Base-by-base conservation (phyloP, 208 protist species). In the Phytomonas francai region DNA sequence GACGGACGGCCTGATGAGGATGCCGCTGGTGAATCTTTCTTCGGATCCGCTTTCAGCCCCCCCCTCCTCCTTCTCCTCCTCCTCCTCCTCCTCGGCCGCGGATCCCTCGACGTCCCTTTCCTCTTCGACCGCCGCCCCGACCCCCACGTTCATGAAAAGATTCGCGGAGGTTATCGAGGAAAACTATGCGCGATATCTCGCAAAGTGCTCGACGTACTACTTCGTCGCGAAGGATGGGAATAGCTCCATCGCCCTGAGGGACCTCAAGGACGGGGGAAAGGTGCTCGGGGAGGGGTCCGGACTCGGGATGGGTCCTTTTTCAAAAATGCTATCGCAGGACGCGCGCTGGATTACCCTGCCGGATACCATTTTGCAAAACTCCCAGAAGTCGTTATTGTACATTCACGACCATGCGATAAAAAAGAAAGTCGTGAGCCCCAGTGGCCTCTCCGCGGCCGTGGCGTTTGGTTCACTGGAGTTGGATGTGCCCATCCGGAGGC, bases 281-380 rank as follows among this genome's bases (percentile, higher is more conserved):
- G 32, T 7, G 0, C n/a, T 36, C 0, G 14, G 56, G 14, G 39
- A 57, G 19, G 51, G 63, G 32, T 30, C 58, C 0, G 32, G 33
- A 28, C 5, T 51, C 11, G 62, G 28, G 4, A 54, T 28, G 28
- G 33, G 67, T 57, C 6, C 69, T 33, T 36, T 28, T 60, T 31
- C 71, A 58, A 59, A 49, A 3, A 16, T 87, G 1, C 58, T 68
- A 29, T 79, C 85, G 27, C 57, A 73, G 0, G 84, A 89, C 63
- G 74, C 59, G 9, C 84, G 83, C 29, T 95, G 81, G 86, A 70
- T 89, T 2, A 6, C 62, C 25, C 67, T 91, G 63, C 78, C 76
- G 25, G 84, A 90, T 36, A 67, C 71, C 3, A 69, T 76, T 19
- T 72, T 83, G 11, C 80, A 83, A 27, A 29, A 27, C 14, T 32